phyloP scores from a whole-genome alignment of 768 basidiomycete species.

The Terana coerulea region DNA sequence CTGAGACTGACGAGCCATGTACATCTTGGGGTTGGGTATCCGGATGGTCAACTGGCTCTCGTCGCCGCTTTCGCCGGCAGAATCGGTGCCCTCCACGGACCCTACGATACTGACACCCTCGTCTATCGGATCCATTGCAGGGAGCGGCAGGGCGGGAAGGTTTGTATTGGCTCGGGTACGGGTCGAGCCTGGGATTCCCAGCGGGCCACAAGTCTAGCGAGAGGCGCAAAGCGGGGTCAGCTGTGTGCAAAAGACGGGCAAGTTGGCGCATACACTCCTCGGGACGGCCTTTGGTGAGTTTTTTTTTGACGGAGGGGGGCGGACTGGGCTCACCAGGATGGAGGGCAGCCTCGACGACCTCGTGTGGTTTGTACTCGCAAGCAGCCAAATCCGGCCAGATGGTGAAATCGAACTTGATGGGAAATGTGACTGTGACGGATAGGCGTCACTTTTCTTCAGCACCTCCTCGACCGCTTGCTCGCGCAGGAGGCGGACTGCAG shows the following conservation, averaged over 20 bases:
- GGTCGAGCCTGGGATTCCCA: background rate
- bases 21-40: constrained; percentile 65
- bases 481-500: no score
- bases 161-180: background rate
- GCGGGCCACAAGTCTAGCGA: no score
- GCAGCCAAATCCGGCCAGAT: constrained; percentile 29
- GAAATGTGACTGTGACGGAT: constrained; percentile 25
- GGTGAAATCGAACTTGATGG: constrained; percentile 25
- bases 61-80: constrained; percentile 29
- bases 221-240: background rate
- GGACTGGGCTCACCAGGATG: constrained; percentile 6
- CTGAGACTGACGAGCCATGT: constrained; percentile 65
- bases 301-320: background rate
- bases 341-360: constrained; percentile 10
- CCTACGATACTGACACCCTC: constrained; percentile 18
- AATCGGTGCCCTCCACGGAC: constrained; percentile 29
- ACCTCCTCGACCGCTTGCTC: no score
- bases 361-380: constrained; percentile 26
- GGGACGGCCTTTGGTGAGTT: background rate
- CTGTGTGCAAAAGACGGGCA: background rate
- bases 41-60: constrained; percentile 49
- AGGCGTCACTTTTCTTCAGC: constrained; percentile 1
- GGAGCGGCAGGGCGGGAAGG: background rate
- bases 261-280: background rate
- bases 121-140: background rate